A percentile compares a stretch with the other conserved stretches of the same genome.
phyloP scores from a whole-genome alignment of 2,329 filamentous ascomycete genomes.

The Aureobasidium sp. region DNA sequence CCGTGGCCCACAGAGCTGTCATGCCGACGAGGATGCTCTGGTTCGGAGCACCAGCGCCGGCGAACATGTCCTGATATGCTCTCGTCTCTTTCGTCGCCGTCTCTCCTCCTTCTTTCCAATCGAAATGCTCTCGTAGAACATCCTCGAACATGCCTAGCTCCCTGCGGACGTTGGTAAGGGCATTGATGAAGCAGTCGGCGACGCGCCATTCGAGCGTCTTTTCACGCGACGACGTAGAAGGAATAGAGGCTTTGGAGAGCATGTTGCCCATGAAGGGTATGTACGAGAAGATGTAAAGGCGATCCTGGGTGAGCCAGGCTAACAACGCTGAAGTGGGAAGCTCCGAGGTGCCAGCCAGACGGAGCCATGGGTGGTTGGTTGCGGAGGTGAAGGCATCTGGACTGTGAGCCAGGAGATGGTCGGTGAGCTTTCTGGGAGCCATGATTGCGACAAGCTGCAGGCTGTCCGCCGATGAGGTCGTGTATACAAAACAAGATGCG shows the following conservation, averaged over 20 bases:
- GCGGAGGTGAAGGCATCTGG: slow-evolving; percentile 44
- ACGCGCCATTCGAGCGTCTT: slow-evolving; percentile 50
- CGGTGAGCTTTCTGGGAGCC: slow-evolving; percentile 9
- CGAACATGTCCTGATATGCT: slow-evolving; percentile 52
- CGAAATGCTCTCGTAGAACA: slow-evolving; percentile 25
- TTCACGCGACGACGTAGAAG: slow-evolving; percentile 35
- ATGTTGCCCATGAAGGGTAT: slow-evolving; percentile 59
- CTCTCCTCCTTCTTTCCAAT: slow-evolving; percentile 15
- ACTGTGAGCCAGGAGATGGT: slow-evolving; percentile 5
- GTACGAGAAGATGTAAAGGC: slow-evolving; percentile 65
- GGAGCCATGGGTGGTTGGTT: slow-evolving; percentile 62
- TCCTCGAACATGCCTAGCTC: slow-evolving; percentile 63
- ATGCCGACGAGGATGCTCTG: slow-evolving; percentile 57
- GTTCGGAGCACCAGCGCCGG: slow-evolving; percentile 46
- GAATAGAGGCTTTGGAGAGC: slow-evolving; percentile 54
- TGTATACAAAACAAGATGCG: background rate
- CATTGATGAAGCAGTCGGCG: slow-evolving; percentile 55
- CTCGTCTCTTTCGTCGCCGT: slow-evolving; percentile 24
- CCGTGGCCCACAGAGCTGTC: slow-evolving; percentile 66
- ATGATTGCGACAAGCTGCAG: background rate
- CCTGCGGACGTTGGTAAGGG: slow-evolving; percentile 57
- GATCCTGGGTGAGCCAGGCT: slow-evolving; percentile 65
- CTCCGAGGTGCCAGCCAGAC: slow-evolving; percentile 54
- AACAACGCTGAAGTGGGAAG: slow-evolving; percentile 52
- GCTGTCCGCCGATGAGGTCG: background rate